Evolutionary conservation across 129 eudicot genomes (phyloP).

Genomic region (Escallonia herrerae): DNA sequence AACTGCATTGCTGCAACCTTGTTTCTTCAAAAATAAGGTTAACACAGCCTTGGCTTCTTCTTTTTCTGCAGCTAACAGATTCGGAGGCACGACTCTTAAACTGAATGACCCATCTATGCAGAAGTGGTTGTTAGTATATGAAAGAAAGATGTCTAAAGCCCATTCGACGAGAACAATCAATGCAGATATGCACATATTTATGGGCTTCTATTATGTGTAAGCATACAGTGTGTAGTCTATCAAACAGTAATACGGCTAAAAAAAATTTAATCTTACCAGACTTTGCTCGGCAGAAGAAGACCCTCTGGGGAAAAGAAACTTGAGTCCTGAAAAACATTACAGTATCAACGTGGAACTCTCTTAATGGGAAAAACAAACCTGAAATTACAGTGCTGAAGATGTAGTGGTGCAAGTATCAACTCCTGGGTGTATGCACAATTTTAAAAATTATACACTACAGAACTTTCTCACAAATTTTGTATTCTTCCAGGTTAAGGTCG

Average conservation of each 20-base stretch:
- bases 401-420: background rate
- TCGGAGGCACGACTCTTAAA: constrained; percentile 59
- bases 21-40: constrained; percentile 76
- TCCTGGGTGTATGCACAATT: background rate
- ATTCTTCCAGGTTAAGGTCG: too few relatives aligned
- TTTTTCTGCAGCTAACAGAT: constrained; percentile 66
- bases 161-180: background rate
- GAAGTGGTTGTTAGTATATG: constrained; percentile 24
- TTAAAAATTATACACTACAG: background rate
- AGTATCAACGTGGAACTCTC: constrained; percentile 9
- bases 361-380: constrained; percentile 10
- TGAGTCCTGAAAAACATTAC: constrained; percentile 38
- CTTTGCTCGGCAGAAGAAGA: constrained; percentile 48
- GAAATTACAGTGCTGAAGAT: background rate
- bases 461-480: too few relatives aligned
- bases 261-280: constrained; percentile 31
- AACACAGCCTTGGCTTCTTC: constrained; percentile 96
- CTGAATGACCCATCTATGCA: constrained; percentile 54
- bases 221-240: background rate
- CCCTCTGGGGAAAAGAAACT: constrained; percentile 42
- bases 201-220: background rate
- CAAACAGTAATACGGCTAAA: constrained; percentile 2
- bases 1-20: constrained; percentile 57
- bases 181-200: background rate
- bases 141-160: constrained; percentile 6